phyloP scores from a whole-genome alignment of 148 eudicot genomes.

The Silene latifolia region DNA sequence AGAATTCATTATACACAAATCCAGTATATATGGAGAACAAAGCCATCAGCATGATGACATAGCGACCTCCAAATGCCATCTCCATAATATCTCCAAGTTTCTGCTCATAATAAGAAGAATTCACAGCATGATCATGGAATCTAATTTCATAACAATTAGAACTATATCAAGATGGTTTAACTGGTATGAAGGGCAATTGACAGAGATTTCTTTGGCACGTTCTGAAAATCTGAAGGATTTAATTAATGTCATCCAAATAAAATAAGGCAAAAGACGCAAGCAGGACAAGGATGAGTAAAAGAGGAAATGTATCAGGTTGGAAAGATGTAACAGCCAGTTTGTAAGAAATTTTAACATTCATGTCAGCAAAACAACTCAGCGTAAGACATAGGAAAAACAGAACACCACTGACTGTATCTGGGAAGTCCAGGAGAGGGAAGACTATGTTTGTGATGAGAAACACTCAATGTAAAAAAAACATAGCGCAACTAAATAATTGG shows the following conservation, averaged over 20 bases:
- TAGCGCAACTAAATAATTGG: neutral
- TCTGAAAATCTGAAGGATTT: neutral
- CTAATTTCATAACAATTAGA: neutral
- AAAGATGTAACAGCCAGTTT: neutral
- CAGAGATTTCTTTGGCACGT: neutral
- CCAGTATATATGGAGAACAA: slow-evolving; percentile 89
- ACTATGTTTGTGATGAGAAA: neutral
- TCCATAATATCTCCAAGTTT: slow-evolving; percentile 93
- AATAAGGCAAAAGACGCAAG: neutral
- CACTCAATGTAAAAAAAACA: neutral
- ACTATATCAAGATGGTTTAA: neutral
- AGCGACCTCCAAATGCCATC: slow-evolving; percentile 92
- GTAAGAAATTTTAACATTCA: neutral
- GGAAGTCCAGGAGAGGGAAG: neutral
- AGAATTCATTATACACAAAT: slow-evolving; percentile 77
- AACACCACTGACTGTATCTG: neutral
- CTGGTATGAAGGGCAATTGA: neutral
- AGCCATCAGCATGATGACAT: slow-evolving; percentile 82
- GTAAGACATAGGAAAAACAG: neutral
- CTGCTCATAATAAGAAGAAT: slow-evolving; percentile 32
- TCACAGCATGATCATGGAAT: neutral
- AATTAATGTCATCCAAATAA: neutral
- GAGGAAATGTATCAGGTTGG: neutral
- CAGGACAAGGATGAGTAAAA: neutral
- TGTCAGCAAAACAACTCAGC: neutral